Evolutionary conservation across 176 grass and related monocot genomes (phyloP), one percentile per base, ranked within the genome.

Genomic region (Oryza glumipatula): DNA sequence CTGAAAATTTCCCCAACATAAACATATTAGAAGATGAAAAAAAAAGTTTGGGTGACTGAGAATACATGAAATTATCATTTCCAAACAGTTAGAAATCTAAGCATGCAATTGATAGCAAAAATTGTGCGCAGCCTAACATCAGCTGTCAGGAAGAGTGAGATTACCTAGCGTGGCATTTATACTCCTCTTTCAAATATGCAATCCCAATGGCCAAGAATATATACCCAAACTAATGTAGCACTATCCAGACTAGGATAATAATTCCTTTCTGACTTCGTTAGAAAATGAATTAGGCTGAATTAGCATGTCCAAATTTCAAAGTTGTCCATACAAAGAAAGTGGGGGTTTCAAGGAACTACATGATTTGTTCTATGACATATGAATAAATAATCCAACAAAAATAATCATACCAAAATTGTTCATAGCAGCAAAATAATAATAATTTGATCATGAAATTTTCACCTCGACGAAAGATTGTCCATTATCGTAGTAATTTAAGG

Each of bases 1-100:
- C 96, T 98, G 78, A 61, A 87, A 81, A 9, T 30, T 77, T 76
- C 85, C 46, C 46, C 7, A 68, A 56, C 68, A 74, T 17, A 22
- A 17, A 69, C 68, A 58, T 68, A 83, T 81, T 26, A 79, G 60
- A 79, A 60, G 28, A 74, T 46, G 9, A 68, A 63, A 33, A 60
- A 66, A 72, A 60, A 24, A 5, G 6, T 76, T 16, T 16, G 17
- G 67, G 39, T 5, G 23, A 83, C 6, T 22, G 63, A 72, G 33
- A 77, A n/a, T 67, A 72, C 77, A 81, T 72, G 54, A 77, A 72
- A 77, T 60, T 80, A 38, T 66, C 80, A 33, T 68, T 45, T 63
- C 26, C 26, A 79, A 45, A 73, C 2, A 74, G 5, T 39, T 11
- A 7, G 15, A 80, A 32, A 41, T 64, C 54, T 28, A 17, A 70